A percentile compares a stretch with the other conserved stretches of the same genome.
These are phyloP conservation scores for Cyphellophora attinorum DNA, from an alignment of 2,329 filamentous ascomycete genomes.

Conservation along the genomic window DNA sequence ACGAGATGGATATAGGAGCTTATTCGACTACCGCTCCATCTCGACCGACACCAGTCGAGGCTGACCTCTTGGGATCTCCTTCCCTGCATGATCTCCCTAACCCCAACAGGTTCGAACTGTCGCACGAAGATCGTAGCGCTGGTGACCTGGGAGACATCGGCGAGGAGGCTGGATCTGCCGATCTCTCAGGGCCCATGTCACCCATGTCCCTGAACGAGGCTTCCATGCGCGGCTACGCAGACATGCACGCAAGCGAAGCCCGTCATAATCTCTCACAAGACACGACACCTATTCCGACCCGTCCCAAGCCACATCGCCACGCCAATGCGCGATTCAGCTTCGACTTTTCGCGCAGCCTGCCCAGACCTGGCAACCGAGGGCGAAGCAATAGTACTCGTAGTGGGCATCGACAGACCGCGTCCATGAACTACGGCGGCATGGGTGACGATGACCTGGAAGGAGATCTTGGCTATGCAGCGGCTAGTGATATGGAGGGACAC, in stretches of 20 bases:
- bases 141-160: constrained; percentile 24
- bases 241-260: constrained; percentile 21
- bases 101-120: constrained; percentile 64
- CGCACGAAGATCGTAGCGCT: constrained; percentile 30
- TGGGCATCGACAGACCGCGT: constrained; percentile 7
- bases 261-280: constrained; percentile 25
- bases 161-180: constrained; percentile 22
- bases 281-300: constrained; percentile 27
- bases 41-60: constrained; percentile 32
- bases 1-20: constrained; percentile 86
- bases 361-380: not conserved
- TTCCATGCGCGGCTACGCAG: constrained; percentile 7
- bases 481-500: constrained; percentile 85
- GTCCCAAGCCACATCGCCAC: constrained; percentile 20
- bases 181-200: constrained; percentile 9
- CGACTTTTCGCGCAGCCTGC: constrained; percentile 12
- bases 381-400: constrained; percentile 10
- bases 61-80: constrained; percentile 59
- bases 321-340: constrained; percentile 20
- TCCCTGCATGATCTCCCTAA: constrained; percentile 56
- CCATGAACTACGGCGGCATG: constrained; percentile 38
- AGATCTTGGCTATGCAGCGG: constrained; percentile 87
- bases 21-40: constrained; percentile 49
- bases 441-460: constrained; percentile 79
- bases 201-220: not conserved